Conservation (phyloP, 805 yeast genomes). For the Danielia reshetovae region DNA sequence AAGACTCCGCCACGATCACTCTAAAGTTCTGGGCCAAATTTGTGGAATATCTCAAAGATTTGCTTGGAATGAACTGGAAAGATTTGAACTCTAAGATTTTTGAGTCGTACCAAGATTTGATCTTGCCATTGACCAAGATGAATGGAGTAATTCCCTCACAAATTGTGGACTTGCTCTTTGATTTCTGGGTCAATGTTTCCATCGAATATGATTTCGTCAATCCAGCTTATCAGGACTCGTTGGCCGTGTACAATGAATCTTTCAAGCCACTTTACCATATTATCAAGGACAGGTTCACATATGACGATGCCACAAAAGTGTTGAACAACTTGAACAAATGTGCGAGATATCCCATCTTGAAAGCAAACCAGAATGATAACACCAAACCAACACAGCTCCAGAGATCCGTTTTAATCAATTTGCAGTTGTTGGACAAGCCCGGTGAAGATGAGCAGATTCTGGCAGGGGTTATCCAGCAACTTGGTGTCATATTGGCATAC, state of each 20-base stretch:
- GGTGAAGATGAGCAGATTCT: constrained; percentile 30
- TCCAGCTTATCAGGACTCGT: constrained; percentile 54
- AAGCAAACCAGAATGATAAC: constrained; percentile 52
- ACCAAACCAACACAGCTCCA: constrained; percentile 59
- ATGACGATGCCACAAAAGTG: constrained; percentile 43
- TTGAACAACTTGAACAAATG: constrained; percentile 60
- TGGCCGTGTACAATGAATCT: constrained; percentile 51
- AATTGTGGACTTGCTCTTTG: constrained; percentile 38
- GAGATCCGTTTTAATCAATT: constrained; percentile 46
- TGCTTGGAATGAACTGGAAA: constrained; percentile 41
- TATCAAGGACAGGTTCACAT: constrained; percentile 22
- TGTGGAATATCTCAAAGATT: constrained; percentile 42
- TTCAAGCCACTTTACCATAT: constrained; percentile 48
- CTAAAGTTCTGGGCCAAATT: constrained; percentile 54
- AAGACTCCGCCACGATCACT: constrained; percentile 11
- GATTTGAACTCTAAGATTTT: constrained; percentile 56
- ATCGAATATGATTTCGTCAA: constrained; percentile 40
- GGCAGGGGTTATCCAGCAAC: constrained; percentile 48
- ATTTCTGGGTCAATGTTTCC: constrained; percentile 47
- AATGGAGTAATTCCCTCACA: constrained; percentile 8
- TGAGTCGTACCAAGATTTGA: constrained; percentile 46
- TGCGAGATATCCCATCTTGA: constrained; percentile 69
- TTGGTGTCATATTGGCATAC: constrained; percentile 48
- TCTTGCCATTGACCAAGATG: constrained; percentile 28
- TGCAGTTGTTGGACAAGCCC: constrained; percentile 29